Conservation (phyloP, 805 yeast genomes). For the Wickerhamiella siamensis region DNA sequence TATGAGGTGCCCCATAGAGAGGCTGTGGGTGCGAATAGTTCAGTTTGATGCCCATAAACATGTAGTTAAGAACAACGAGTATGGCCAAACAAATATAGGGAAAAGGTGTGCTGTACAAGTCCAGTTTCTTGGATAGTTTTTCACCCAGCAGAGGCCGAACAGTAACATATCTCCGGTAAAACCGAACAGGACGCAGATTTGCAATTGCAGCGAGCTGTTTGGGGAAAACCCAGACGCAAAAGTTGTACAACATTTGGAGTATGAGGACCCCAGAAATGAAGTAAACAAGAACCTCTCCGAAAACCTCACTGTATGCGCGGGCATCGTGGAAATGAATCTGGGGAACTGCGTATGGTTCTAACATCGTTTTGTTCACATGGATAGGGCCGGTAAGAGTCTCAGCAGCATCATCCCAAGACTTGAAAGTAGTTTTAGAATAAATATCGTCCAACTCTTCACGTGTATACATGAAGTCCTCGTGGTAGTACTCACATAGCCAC, state of each 20-base stretch:
- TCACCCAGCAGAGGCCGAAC: slow-evolving; percentile 7
- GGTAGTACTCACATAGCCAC: not conserved
- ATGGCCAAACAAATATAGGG: slow-evolving; percentile 3
- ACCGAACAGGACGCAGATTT: slow-evolving; percentile 3
- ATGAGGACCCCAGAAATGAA: slow-evolving; percentile 9
- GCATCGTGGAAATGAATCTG: not conserved
- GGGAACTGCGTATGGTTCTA: not conserved
- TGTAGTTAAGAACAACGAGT: slow-evolving; percentile 1
- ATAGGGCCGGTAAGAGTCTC: not conserved
- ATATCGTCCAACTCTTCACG: not conserved
- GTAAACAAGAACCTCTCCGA: slow-evolving; percentile 4
- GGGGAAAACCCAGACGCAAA: slow-evolving; percentile 8
- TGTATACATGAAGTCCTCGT: not conserved
- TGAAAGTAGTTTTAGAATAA: not conserved
- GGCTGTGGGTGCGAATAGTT: not conserved
- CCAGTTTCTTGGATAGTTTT: slow-evolving; percentile 2
- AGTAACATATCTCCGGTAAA: slow-evolving; percentile 3
- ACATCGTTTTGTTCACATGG: not conserved
- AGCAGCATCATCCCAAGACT: not conserved
- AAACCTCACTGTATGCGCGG: not conserved
- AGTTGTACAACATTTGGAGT: slow-evolving; percentile 6
- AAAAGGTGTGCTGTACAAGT: slow-evolving; percentile 1
- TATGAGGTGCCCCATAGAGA: not conserved
- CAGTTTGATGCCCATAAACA: slow-evolving; percentile 1
- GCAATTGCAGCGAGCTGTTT: slow-evolving; percentile 1